Evolutionary conservation across 1,284 basidiomycete species (phyloP), one percentile per base, ranked within the genome.

Genomic region (Trichosporon faecale): DNA sequence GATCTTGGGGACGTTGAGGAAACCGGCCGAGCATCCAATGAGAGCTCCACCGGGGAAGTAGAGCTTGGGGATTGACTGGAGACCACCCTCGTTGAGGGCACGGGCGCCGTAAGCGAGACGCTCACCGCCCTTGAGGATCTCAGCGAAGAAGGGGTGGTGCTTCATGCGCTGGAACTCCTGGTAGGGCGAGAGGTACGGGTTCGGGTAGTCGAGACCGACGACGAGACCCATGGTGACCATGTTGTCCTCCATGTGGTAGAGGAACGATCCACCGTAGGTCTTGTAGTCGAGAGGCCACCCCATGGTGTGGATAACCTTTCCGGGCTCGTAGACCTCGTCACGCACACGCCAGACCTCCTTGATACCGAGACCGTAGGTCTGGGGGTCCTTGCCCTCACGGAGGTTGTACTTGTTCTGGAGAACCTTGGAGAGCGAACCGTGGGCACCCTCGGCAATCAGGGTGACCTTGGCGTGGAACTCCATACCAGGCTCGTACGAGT

Each of bases 311-410:
- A 95, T 88, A 21, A 98, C 90, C 77, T 93, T 89, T 21, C 97
- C 96, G 0, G 94, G 89, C 69, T 89, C 82, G 83, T 97, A 89
- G 75, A 91, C 88, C 73, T 88, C 88, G 25, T 89, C 88, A 72
- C 89, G 90, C 18, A 99, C 90, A 66, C 92, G 89, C 97, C 96
- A 99, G 3, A 99, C 95, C 84, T 99, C 96, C 86, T 99, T 99
- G 76, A 99, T 86, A 9, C 97, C 96, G 70, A 99, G 90, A 0
- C 93, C 96, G 79, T 98, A 99, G 1, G 96, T 99, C 85, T 99
- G 97, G 2, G 92, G 91, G 82, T 98, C 92, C 16, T 84, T 85
- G 44, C 90, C 87, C 64, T 92, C 89, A 27, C 94, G 87, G 37
- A 98, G 86, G 67, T 90, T 86, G 83, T 96, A 95, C 78, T 90